A percentile compares a stretch with the other conserved stretches of the same genome.
Evolutionary conservation across 1,284 basidiomycete species (phyloP).

Genomic region (Puccinia triticina): DNA sequence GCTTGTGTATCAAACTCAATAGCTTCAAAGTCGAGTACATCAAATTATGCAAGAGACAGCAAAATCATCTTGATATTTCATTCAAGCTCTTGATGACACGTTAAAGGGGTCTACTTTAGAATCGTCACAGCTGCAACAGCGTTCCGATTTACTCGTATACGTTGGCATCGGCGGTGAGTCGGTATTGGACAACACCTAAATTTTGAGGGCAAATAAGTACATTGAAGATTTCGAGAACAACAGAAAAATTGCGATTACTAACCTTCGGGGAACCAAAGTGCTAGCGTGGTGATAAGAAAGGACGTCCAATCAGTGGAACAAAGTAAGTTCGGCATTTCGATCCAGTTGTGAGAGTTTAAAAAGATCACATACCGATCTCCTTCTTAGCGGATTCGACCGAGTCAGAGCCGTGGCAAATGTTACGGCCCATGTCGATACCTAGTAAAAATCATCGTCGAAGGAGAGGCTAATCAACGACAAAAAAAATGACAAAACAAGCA

Average conservation of each 20-base stretch:
- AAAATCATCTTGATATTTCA: not conserved
- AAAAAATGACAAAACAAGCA: constrained; percentile 37
- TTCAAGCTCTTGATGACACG: not conserved
- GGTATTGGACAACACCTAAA: constrained; percentile 49
- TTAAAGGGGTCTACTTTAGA: not conserved
- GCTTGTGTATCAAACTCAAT: too few species aligned
- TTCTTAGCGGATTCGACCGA: constrained; percentile 59
- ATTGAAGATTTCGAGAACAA: not conserved
- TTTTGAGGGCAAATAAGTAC: not conserved
- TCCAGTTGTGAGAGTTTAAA: constrained; percentile 7
- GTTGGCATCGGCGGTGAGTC: constrained; percentile 39
- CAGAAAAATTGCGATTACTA: not conserved
- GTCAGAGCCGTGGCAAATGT: constrained; percentile 94
- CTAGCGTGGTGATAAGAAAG: constrained; percentile 69
- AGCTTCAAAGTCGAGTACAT: not conserved
- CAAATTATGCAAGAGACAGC: not conserved
- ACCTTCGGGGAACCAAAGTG: constrained; percentile 68
- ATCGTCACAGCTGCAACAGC: not conserved
- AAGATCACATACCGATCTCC: constrained; percentile 64
- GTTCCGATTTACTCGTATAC: constrained; percentile 42
- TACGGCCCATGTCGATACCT: constrained; percentile 64
- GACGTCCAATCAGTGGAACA: not conserved
- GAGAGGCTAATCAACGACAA: constrained; percentile 75
- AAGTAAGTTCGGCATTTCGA: not conserved
- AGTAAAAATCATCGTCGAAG: constrained; percentile 63